Conservation (phyloP, 1,284 basidiomycete species). For the Volvariella surrecta region DNA sequence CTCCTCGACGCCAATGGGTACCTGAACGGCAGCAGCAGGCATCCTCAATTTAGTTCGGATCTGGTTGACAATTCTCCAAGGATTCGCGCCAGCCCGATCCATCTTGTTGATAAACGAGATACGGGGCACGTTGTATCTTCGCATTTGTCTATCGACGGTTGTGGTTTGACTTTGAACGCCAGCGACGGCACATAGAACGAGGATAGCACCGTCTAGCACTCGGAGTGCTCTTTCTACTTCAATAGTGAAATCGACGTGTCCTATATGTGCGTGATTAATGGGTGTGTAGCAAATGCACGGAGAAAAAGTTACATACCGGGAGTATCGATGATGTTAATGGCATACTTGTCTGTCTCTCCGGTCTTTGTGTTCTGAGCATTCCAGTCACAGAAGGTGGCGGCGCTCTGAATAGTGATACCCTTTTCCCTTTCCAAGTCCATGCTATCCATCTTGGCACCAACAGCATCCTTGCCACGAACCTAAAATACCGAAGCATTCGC, state of each 20-base stretch:
- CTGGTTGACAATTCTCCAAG: conserved; percentile 91
- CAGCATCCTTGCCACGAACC: conserved; percentile 89
- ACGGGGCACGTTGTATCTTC: conserved; percentile 91
- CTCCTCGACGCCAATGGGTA: conserved; percentile 92
- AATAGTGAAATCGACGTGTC: conserved; percentile 99
- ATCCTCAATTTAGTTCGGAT: conserved; percentile 90
- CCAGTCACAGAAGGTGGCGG: conserved; percentile 99
- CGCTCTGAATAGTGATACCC: conserved; percentile 98
- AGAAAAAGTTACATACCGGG: conserved; percentile 54
- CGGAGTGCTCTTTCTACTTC: conserved; percentile 97
- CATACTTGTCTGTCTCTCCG: conserved; percentile 73
- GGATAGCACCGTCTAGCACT: conserved; percentile 93
- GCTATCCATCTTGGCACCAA: conserved; percentile 99
- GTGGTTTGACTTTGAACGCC: conserved; percentile 99
- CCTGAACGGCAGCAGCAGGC: conserved; percentile 90
- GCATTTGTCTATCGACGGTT: conserved; percentile 98
- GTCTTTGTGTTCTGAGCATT: conserved; percentile 60
- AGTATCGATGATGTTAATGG: conserved; percentile 98
- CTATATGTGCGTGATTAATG: conserved; percentile 26
- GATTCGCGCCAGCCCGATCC: conserved; percentile 97
- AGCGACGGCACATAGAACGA: conserved; percentile 95
- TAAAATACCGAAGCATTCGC: conserved; percentile 18
- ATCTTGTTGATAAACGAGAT: conserved; percentile 99
- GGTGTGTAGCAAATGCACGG: not conserved
- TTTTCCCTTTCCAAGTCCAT: conserved; percentile 99